A percentile compares a stretch with the other conserved stretches of the same genome.
Conservation (phyloP, 257 asterid species). For the Nicotiana tomentosiformis region DNA sequence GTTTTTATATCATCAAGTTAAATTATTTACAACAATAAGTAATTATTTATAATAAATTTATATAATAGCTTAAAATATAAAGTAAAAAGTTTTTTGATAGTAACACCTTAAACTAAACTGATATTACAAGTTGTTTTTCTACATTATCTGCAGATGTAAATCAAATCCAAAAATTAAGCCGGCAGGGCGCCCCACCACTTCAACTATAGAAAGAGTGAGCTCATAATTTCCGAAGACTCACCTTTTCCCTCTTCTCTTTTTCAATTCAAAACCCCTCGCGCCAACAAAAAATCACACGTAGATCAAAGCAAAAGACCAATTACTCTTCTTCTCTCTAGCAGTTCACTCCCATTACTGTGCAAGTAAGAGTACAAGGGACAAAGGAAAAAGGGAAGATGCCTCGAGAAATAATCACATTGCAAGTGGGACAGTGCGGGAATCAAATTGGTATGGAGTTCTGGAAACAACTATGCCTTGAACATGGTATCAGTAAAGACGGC, state of each 20-base stretch:
- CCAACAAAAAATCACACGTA: not conserved
- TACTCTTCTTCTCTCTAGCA: not conserved
- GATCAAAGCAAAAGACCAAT: not conserved
- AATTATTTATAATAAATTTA: too few relatives aligned
- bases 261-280: not conserved
- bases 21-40: too few relatives aligned
- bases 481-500: constrained; percentile 95
- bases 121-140: too few relatives aligned
- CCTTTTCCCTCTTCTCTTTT: not conserved
- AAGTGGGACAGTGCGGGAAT: constrained; percentile 99
- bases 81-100: too few relatives aligned
- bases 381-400: constrained; percentile 50
- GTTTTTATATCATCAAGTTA: too few relatives aligned
- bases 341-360: not conserved
- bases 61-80: too few relatives aligned
- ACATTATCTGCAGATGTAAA: too few relatives aligned
- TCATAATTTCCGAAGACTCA: not conserved
- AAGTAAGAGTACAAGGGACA: not conserved
- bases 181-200: not conserved
- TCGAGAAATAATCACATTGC: constrained; percentile 87
- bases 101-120: too few relatives aligned
- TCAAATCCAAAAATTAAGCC: not conserved
- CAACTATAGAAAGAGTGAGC: not conserved
- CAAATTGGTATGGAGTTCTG: constrained; percentile 99
- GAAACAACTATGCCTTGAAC: constrained; percentile 99